Percentiles rank a stretch among this genome's conserved stretches.
These are phyloP conservation scores for Penicillium macrosclerotiorum DNA, from an alignment of 495 filamentous ascomycete genomes.

Conservation along the genomic window DNA sequence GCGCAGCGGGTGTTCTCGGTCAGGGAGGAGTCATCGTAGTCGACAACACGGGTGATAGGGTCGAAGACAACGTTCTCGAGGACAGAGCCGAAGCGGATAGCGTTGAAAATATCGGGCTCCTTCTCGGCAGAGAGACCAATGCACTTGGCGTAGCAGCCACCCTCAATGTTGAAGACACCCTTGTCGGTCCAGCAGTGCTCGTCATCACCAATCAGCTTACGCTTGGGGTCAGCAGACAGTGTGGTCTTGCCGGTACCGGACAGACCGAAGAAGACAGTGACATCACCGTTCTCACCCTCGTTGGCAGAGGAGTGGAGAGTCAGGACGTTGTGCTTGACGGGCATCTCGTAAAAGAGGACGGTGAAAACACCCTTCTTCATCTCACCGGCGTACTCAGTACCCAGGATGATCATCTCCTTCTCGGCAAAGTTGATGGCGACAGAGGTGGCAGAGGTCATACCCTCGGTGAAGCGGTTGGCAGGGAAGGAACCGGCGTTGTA, in stretches of 20 bases:
- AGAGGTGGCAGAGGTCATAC: slow-evolving; percentile 94
- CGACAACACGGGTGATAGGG: slow-evolving; percentile 80
- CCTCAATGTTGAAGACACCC: slow-evolving; percentile 99
- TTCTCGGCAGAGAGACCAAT: slow-evolving; percentile 97
- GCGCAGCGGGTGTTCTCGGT: slow-evolving; percentile 98
- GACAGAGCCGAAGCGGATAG: slow-evolving; percentile 95
- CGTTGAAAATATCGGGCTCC: slow-evolving; percentile 96
- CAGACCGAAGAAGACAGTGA: slow-evolving; percentile 98
- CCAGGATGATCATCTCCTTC: slow-evolving; percentile 97
- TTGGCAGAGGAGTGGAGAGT: slow-evolving; percentile 96
- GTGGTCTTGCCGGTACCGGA: slow-evolving; percentile 99
- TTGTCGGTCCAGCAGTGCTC: slow-evolving; percentile 99
- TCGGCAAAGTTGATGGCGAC: slow-evolving; percentile 86
- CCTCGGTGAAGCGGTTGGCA: slow-evolving; percentile 95
- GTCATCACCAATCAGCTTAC: slow-evolving; percentile 94
- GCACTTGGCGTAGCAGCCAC: slow-evolving; percentile 98
- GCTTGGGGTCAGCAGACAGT: slow-evolving; percentile 93
- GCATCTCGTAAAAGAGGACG: slow-evolving; percentile 99
- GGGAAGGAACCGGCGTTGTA: slow-evolving; percentile 99
- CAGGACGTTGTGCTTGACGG: slow-evolving; percentile 97
- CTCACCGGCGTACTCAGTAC: slow-evolving; percentile 98
- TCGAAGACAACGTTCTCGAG: slow-evolving; percentile 99
- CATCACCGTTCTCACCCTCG: slow-evolving; percentile 82
- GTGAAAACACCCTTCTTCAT: slow-evolving; percentile 99
- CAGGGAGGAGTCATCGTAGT: slow-evolving; percentile 92